Evolutionary conservation across 371 early-diverging fungal genomes (phyloP).

Genomic region (Massospora cicadina): DNA sequence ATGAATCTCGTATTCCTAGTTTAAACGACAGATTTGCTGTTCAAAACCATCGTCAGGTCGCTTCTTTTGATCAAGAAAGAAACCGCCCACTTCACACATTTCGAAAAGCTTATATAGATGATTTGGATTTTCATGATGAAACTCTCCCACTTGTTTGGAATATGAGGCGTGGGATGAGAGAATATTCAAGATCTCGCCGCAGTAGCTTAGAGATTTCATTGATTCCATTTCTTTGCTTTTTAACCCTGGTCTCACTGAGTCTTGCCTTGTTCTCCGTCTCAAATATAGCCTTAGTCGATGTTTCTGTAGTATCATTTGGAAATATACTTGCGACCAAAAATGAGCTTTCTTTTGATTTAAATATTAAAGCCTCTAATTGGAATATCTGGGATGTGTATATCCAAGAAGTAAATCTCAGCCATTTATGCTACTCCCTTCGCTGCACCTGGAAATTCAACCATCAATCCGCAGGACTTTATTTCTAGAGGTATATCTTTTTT

Average conservation of each 20-base stretch:
- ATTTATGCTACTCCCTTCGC: constrained; percentile 1
- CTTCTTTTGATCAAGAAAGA: not conserved
- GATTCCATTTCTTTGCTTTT: not conserved
- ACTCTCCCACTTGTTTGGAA: constrained; percentile 2
- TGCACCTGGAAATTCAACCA: not conserved
- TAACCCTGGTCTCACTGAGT: not conserved
- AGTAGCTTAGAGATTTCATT: not conserved
- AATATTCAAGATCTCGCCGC: not conserved
- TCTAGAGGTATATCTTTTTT: not conserved
- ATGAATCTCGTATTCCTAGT: not conserved
- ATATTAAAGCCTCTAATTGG: constrained; percentile 7
- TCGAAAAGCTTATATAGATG: constrained; percentile 2
- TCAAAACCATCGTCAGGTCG: not conserved
- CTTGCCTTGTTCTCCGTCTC: constrained; percentile 6
- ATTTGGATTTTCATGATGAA: constrained; percentile 9
- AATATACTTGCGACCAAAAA: constrained; percentile 5
- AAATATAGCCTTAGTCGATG: constrained; percentile 6
- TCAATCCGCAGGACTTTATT: not conserved
- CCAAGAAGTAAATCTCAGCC: not conserved
- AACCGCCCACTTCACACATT: not conserved
- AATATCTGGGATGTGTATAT: constrained; percentile 5
- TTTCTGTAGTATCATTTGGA: not conserved
- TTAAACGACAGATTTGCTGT: not conserved
- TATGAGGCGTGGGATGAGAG: not conserved
- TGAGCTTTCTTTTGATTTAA: constrained; percentile 2